Evolutionary conservation across 371 early-diverging fungal genomes (phyloP), one percentile per base, ranked within the genome.

Genomic region (Dipsacomyces acuminosporus): DNA sequence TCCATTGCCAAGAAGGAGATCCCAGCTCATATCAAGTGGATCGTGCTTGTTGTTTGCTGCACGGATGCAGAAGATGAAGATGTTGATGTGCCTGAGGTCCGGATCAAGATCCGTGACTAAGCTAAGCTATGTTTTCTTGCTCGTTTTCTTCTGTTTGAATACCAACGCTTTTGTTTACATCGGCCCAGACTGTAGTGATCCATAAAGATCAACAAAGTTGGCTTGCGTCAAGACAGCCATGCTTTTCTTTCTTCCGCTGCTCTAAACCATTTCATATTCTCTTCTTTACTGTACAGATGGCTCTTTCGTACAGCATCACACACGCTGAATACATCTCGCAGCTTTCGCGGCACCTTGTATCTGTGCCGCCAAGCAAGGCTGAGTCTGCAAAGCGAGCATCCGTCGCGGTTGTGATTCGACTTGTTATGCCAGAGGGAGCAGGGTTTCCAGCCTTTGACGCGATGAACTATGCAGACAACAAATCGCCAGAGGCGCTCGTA

Each of bases 61-160:
- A 90, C 91, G 56, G 94, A 94, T 59, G 72, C 69, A 11, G 82
- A 89, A n/a, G 95, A 85, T 14, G 95, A 95, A 61, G 96, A 96
- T 64, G 91, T 92, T 17, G 93, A 91, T 57, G 84, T 88, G 35
- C 82, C 79, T 30, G 75, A 74, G 23, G 61, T 72, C 33, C 69
- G 64, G 43, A 47, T 82, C 49, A 62, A 54, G 33, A 42, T 75
- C 35, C 71, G 72, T 26, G 34, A 55, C 17, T 72, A 63, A 35
- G 7, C 30, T 30, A 30, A 11, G 7, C 7, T 30, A 7, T 30
- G 30, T 30, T 11, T 30, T 11, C 5, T 30, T 30, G 5, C 11
- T 30, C 8, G 38, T 4, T 38, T 38, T 8, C 38, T 13, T 38
- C 11, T 30, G 5, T 30, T 30, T 30, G 30, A 5, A 30, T 30